Percentiles rank a stretch among this genome's conserved stretches.
Evolutionary conservation across 2,329 filamentous ascomycete species (phyloP).

Genomic region (Colletotrichum costaricense): DNA sequence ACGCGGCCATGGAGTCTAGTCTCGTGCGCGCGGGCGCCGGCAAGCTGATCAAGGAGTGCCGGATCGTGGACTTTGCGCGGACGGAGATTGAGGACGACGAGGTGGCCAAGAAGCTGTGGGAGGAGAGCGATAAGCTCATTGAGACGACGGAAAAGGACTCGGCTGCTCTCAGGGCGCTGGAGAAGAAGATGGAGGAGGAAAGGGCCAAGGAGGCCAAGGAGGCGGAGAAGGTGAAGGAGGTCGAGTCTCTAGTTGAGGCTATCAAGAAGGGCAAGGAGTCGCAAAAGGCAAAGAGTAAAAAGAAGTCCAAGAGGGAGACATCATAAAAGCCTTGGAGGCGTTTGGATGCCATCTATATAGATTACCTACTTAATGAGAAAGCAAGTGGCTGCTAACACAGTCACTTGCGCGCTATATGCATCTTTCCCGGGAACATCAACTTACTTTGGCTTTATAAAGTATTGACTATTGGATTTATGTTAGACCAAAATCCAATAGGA

Average conservation of each 20-base stretch:
- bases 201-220: conserved; percentile 47
- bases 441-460: background rate
- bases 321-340: background rate
- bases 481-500: too few relatives aligned
- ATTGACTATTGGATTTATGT: background rate
- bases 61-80: conserved; percentile 76
- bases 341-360: background rate
- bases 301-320: conserved; percentile 44
- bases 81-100: conserved; percentile 82
- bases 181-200: conserved; percentile 50
- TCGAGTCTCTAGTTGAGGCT: conserved; percentile 53
- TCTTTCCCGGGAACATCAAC: too few relatives aligned
- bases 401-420: background rate
- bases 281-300: conserved; percentile 41
- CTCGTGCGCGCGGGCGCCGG: conserved; percentile 72
- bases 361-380: background rate
- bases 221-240: conserved; percentile 44
- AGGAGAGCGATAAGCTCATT: conserved; percentile 86
- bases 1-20: conserved; percentile 84
- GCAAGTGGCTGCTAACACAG: background rate
- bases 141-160: conserved; percentile 84
- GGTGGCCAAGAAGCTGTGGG: conserved; percentile 87
- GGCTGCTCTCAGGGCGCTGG: conserved; percentile 65
- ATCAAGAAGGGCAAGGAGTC: conserved; percentile 52
- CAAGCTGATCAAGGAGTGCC: conserved; percentile 89